Evolutionary conservation across 1,284 basidiomycete genomes (phyloP).

Genomic region (Bondarzewia mesenterica): DNA sequence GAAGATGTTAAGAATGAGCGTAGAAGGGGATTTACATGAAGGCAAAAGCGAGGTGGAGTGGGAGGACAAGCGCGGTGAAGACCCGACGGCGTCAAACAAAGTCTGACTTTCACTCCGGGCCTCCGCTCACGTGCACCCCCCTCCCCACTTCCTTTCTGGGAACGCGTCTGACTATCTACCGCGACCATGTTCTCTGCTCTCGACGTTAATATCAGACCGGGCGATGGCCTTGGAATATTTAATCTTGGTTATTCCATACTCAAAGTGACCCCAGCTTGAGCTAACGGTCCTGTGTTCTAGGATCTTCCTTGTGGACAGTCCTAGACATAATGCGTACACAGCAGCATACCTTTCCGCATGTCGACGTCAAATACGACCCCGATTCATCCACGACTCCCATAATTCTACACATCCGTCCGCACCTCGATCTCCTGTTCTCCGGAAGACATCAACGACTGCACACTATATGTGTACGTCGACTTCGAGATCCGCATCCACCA

Average conservation of each 20-base stretch:
- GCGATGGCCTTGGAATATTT: conserved; percentile 71
- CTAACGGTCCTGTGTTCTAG: conserved; percentile 27
- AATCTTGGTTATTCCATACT: conserved; percentile 47
- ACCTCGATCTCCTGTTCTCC: conserved; percentile 76
- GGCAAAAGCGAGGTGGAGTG: too few species aligned
- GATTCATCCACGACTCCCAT: conserved; percentile 70
- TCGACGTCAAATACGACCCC: conserved; percentile 79
- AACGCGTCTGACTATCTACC: neutral
- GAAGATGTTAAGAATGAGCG: too few species aligned
- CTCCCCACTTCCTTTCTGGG: too few species aligned
- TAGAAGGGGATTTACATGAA: too few species aligned
- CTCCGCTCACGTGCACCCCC: too few species aligned
- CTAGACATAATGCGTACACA: conserved; percentile 60
- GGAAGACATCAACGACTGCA: conserved; percentile 68
- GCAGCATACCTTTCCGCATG: conserved; percentile 66
- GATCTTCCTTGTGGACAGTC: conserved; percentile 75
- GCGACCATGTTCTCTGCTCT: conserved; percentile 51
- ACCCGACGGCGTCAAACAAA: too few species aligned
- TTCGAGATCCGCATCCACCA: conserved; percentile 55
- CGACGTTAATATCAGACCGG: conserved; percentile 72
- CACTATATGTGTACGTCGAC: conserved; percentile 61
- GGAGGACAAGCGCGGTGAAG: too few species aligned
- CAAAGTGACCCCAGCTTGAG: conserved; percentile 3
- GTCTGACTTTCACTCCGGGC: too few species aligned
- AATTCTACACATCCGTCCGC: conserved; percentile 69